Evolutionary conservation across 148 eudicot genomes (phyloP).

Genomic region (Silene latifolia): DNA sequence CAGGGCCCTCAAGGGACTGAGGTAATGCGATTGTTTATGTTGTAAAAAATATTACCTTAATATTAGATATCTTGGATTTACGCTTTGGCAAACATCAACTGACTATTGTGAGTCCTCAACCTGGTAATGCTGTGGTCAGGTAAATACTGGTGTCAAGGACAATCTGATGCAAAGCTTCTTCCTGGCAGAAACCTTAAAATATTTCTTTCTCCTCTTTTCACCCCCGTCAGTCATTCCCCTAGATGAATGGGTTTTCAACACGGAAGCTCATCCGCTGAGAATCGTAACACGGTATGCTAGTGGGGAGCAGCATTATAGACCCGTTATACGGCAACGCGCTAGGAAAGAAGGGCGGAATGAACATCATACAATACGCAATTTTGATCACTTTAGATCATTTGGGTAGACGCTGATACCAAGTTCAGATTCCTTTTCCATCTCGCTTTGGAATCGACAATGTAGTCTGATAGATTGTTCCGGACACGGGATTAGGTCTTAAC

Average conservation of each 20-base stretch:
- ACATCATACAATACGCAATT: background rate
- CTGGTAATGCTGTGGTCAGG: conserved; percentile 35
- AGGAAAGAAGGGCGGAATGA: conserved; percentile 63
- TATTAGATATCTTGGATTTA: background rate
- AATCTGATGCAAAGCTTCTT: conserved; percentile 95
- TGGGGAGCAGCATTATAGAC: conserved; percentile 34
- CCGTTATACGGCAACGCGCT: conserved; percentile 44
- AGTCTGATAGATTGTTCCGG: background rate
- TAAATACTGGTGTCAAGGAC: conserved; percentile 77
- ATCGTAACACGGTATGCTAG: conserved; percentile 48
- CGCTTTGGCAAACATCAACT: background rate
- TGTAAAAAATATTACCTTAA: background rate
- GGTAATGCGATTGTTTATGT: background rate
- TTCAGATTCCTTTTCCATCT: conserved; percentile 4
- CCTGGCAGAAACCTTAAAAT: conserved; percentile 81
- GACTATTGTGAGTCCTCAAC: background rate
- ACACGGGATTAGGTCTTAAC: background rate
- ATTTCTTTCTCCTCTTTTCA: conserved; percentile 76
- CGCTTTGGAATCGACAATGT: background rate
- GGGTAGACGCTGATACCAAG: conserved; percentile 18
- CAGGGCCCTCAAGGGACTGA: background rate
- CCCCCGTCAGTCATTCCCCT: conserved; percentile 70
- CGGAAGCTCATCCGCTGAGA: conserved; percentile 84
- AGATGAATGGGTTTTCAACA: conserved; percentile 89
- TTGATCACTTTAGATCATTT: conserved; percentile 8